Evolutionary conservation across 495 filamentous ascomycete species (phyloP).

Genomic region (Neurospora africana): DNA sequence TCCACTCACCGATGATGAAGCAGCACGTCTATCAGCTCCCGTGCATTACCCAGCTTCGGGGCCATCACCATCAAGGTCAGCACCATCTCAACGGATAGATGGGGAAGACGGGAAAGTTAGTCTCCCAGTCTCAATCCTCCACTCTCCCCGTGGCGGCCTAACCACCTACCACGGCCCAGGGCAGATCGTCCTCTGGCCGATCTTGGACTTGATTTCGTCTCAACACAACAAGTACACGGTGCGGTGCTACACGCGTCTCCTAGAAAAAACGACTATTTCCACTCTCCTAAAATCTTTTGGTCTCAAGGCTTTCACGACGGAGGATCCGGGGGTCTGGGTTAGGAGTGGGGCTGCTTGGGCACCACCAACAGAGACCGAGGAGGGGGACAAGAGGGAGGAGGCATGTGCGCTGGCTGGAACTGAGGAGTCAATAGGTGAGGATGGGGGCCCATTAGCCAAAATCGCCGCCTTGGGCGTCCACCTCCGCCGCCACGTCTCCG

Average conservation of each 20-base stretch:
- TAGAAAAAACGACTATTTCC: slow-evolving; percentile 66
- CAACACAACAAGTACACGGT: slow-evolving; percentile 32
- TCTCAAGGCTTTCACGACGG: slow-evolving; percentile 50
- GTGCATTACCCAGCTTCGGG: slow-evolving; percentile 15
- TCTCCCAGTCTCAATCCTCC: slow-evolving; percentile 33
- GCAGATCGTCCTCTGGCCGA: slow-evolving; percentile 81
- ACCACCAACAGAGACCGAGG: background rate
- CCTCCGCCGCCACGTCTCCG: slow-evolving; percentile 71
- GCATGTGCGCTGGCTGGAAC: background rate
- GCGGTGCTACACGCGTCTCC: slow-evolving; percentile 58
- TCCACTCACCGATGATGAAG: slow-evolving; percentile 40
- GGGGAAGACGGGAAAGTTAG: background rate
- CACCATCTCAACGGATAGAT: background rate
- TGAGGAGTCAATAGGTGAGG: background rate
- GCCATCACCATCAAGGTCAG: background rate
- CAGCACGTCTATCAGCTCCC: slow-evolving; percentile 27
- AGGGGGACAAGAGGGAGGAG: background rate
- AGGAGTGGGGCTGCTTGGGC: background rate
- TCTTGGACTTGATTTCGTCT: slow-evolving; percentile 54
- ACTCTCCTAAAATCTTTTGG: slow-evolving; percentile 42
- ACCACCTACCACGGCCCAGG: slow-evolving; percentile 95
- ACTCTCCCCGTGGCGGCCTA: slow-evolving; percentile 74
- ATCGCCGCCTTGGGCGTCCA: slow-evolving; percentile 87
- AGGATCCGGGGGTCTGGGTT: slow-evolving; percentile 84
- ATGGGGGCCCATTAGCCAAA: slow-evolving; percentile 42